Conservation (phyloP, 2,329 filamentous ascomycete species). For the Alternaria ethzedia region DNA sequence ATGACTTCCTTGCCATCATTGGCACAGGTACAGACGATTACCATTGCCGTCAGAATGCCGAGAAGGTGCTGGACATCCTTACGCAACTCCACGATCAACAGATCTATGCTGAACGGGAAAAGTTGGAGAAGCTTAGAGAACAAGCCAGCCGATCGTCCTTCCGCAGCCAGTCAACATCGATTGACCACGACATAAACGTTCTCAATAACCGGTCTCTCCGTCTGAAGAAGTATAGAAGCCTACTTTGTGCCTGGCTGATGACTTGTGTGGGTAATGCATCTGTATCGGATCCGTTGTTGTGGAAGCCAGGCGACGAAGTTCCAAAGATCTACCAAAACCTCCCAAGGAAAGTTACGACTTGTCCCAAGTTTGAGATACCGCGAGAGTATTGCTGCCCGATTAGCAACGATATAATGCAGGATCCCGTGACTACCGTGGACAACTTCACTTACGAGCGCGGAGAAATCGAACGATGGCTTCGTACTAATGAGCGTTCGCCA, state of each 20-base stretch:
- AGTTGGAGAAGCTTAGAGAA: too few species aligned
- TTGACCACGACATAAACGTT: too few species aligned
- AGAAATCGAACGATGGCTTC: too few species aligned
- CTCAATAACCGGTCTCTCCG: not conserved
- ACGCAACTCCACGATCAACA: constrained; percentile 16
- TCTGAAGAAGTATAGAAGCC: not conserved
- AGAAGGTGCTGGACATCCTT: constrained; percentile 23
- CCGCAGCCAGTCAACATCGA: too few species aligned
- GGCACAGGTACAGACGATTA: constrained; percentile 2
- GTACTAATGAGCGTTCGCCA: too few species aligned
- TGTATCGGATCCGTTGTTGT: constrained; percentile 23
- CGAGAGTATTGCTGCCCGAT: constrained; percentile 41
- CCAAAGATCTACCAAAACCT: too few species aligned
- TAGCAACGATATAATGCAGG: constrained; percentile 39
- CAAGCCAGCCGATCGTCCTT: too few species aligned
- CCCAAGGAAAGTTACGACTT: too few species aligned
- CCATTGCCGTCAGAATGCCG: constrained; percentile 13
- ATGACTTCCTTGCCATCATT: constrained; percentile 37
- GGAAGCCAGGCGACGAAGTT: too few species aligned
- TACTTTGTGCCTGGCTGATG: constrained; percentile 12
- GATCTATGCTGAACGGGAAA: not conserved
- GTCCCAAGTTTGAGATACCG: constrained; percentile 35
- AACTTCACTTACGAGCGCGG: constrained; percentile 39
- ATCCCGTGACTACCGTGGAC: constrained; percentile 44
- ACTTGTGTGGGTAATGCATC: not conserved